A percentile compares a stretch with the other conserved stretches of the same genome.
Conservation (phyloP, 257 asterid genomes). For the Parsonsia alboflavescens region DNA sequence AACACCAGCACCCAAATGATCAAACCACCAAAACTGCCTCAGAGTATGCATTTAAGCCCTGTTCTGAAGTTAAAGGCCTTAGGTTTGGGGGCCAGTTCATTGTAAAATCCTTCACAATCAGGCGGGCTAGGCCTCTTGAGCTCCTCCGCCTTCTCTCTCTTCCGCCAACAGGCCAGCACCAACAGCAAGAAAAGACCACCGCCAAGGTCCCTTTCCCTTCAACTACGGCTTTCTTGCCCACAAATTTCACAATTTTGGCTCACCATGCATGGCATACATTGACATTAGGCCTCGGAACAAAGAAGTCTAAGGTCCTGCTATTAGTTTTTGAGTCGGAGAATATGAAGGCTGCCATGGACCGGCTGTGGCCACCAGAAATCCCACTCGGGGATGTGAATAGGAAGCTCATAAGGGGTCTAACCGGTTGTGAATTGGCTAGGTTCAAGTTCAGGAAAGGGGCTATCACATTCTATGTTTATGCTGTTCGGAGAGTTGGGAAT, state of each 20-base stretch:
- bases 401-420: constrained; percentile 62
- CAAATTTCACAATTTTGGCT: constrained; percentile 93
- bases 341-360: constrained; percentile 50
- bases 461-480: constrained; percentile 83
- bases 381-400: constrained; percentile 89
- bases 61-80: constrained; percentile 76
- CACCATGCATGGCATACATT: constrained; percentile 99
- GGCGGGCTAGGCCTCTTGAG: constrained; percentile 72
- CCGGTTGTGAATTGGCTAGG: constrained; percentile 76
- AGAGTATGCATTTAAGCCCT: constrained; percentile 62
- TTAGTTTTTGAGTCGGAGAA: constrained; percentile 83
- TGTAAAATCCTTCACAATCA: constrained; percentile 84
- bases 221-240: constrained; percentile 71
- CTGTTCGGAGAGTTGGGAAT: constrained; percentile 61
- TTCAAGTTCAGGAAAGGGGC: constrained; percentile 92
- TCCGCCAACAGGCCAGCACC: constrained; percentile 29
- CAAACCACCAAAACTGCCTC: constrained; percentile 47
- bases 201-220: constrained; percentile 45
- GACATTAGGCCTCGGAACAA: constrained; percentile 85
- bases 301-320: constrained; percentile 70
- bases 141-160: constrained; percentile 76
- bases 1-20: constrained; percentile 74
- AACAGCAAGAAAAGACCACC: background rate
- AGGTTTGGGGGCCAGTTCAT: constrained; percentile 93
- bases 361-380: constrained; percentile 80